Evolutionary conservation across 805 yeast genomes (phyloP).

Genomic region (Komagataella pastoris): DNA sequence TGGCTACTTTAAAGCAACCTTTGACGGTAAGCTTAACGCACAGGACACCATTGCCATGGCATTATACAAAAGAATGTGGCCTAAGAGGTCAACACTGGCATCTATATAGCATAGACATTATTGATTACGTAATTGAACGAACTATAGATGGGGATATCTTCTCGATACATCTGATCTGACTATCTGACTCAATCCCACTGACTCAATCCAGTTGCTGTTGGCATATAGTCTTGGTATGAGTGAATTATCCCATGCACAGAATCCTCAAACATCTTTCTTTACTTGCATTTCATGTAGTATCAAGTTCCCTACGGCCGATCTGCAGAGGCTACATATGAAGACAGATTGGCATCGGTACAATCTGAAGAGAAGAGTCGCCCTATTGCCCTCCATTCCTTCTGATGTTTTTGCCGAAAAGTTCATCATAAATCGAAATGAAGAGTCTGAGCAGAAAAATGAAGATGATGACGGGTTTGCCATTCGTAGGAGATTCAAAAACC

Average conservation of each 20-base stretch:
- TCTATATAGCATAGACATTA: neutral
- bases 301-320: conserved; percentile 24
- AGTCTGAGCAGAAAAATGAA: conserved; percentile 17
- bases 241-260: conserved; percentile 15
- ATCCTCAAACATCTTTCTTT: conserved; percentile 16
- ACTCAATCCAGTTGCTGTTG: neutral
- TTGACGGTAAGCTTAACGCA: conserved; percentile 79
- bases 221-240: neutral
- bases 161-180: too few relatives aligned
- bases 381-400: conserved; percentile 28
- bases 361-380: conserved; percentile 33
- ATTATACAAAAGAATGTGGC: conserved; percentile 90
- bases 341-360: conserved; percentile 38
- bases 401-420: conserved; percentile 13
- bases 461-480: conserved; percentile 44
- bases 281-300: conserved; percentile 34
- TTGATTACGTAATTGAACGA: neutral
- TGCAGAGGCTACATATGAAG: conserved; percentile 33
- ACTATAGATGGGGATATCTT: too few relatives aligned
- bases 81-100: conserved; percentile 26
- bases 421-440: conserved; percentile 2
- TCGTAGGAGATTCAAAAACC: conserved; percentile 7
- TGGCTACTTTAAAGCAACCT: conserved; percentile 93
- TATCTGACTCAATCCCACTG: neutral
- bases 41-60: conserved; percentile 95